phyloP scores from a whole-genome alignment of 2,329 filamentous ascomycete genomes.

The Lasiodiplodia gonubiensis region DNA sequence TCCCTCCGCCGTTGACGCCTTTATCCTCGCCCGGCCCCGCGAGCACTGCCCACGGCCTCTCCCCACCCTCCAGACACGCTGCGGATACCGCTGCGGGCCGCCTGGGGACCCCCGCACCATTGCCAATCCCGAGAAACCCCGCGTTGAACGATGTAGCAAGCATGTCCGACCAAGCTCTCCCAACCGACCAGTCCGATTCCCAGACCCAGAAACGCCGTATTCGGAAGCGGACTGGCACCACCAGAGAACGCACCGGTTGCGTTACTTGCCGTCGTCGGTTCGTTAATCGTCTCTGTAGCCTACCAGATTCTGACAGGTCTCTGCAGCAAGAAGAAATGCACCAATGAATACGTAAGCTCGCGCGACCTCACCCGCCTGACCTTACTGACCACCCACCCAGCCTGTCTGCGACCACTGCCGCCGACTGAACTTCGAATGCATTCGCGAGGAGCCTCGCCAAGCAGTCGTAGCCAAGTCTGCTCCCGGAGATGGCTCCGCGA shows the following conservation, averaged over 20 bases:
- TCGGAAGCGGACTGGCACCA: conserved; percentile 27
- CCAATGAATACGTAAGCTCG: conserved; percentile 21
- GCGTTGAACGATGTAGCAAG: conserved; percentile 12
- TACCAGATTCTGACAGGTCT: conserved; percentile 8
- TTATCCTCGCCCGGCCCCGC: conserved; percentile 2
- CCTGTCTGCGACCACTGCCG: conserved; percentile 28
- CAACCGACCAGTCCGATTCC: conserved; percentile 14
- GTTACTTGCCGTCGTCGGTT: conserved; percentile 29
- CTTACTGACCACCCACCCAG: background rate
- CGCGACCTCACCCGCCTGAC: background rate
- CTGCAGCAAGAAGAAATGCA: conserved; percentile 28
- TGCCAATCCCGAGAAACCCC: conserved; percentile 6
- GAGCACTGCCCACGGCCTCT: background rate
- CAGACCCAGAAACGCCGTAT: conserved; percentile 21
- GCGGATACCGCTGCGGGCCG: conserved; percentile 1
- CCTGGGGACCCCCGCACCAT: background rate
- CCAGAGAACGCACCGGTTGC: conserved; percentile 28
- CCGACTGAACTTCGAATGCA: conserved; percentile 28
- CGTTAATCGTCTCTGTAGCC: background rate
- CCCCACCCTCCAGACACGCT: background rate
- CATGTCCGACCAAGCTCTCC: conserved; percentile 19
- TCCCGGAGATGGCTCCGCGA: background rate
- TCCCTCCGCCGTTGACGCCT: conserved; percentile 23
- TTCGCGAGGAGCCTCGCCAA: conserved; percentile 26
- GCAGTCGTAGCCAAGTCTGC: background rate